These are phyloP conservation scores for Aspergillus heteromorphus DNA, from an alignment of 495 filamentous ascomycete species.

Conservation along the genomic window DNA sequence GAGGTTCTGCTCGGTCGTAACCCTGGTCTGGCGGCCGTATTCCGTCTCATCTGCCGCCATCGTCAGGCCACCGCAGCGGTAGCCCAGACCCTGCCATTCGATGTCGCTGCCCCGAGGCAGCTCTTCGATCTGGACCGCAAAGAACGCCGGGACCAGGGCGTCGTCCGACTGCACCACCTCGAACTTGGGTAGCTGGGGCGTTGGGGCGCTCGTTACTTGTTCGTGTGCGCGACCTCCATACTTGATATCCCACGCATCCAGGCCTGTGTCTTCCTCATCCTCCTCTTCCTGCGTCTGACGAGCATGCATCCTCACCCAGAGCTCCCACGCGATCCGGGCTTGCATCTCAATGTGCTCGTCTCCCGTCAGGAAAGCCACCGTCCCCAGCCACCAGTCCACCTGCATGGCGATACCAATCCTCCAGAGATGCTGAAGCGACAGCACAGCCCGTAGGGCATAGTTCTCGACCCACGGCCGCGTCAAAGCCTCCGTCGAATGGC, in stretches of 20 bases:
- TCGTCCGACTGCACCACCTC: slow-evolving; percentile 18
- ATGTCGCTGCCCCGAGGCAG: slow-evolving; percentile 63
- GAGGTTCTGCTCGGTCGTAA: slow-evolving; percentile 18
- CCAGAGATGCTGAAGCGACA: slow-evolving; percentile 87
- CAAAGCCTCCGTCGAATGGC: neutral
- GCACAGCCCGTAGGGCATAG: slow-evolving; percentile 45
- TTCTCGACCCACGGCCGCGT: slow-evolving; percentile 20
- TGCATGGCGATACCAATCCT: slow-evolving; percentile 69
- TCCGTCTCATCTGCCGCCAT: slow-evolving; percentile 9
- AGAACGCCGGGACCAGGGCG: slow-evolving; percentile 51
- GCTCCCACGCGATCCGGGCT: slow-evolving; percentile 38
- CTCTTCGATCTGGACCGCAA: slow-evolving; percentile 65
- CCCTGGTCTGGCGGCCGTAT: slow-evolving; percentile 16
- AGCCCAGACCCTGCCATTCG: slow-evolving; percentile 64
- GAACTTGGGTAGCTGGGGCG: slow-evolving; percentile 27
- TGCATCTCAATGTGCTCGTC: slow-evolving; percentile 24
- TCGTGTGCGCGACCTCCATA: slow-evolving; percentile 42
- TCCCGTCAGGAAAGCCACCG: slow-evolving; percentile 62
- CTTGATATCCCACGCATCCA: slow-evolving; percentile 71
- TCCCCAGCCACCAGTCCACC: slow-evolving; percentile 68
- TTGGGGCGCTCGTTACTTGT: slow-evolving; percentile 8
- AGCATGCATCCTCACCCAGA: slow-evolving; percentile 51
- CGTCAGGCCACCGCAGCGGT: slow-evolving; percentile 23
- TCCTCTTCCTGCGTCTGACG: slow-evolving; percentile 24
- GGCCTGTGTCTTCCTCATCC: slow-evolving; percentile 38